Base-by-base conservation (phyloP, 1,284 basidiomycete genomes). In the Phenoliferia sp. region DNA sequence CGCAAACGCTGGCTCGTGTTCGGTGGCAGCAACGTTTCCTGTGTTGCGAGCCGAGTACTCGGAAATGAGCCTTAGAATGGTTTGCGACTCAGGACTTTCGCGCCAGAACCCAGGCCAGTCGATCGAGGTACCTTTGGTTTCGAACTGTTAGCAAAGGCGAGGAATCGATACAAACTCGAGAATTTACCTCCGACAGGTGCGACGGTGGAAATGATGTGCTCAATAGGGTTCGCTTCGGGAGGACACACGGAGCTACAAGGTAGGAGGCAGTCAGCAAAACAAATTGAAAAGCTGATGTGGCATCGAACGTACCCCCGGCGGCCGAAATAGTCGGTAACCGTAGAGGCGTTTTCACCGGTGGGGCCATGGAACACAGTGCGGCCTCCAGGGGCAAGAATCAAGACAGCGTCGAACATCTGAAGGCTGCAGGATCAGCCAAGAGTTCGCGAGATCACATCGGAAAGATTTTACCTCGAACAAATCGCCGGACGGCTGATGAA, bases 251-350 rank as follows among this genome's bases (percentile, higher is more conserved):
- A 67, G 54, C 69, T 63, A 28, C 56, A 9, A 54, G n/a, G 9
- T 12, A 26, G 22, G 9, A 26, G n/a, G 10, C n/a, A 10, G n/a
- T 10, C 52, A 12, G 10, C 9, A 35, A 10, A n/a, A 32, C 58
- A 60, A 22, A 12, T 44, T 44, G 22, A 12, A 44, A n/a, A 1
- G 17, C n/a, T 4, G n/a, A 4, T 31, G 6, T 29, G 9, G 54
- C 7, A 31, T 7, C 7, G 19, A 17, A 19, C 44, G 32, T 39
- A 36, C 57, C 36, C 50, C 65, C 82, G 80, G 16, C 77, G 76
- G 56, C 80, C 82, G 69, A 86, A 83, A 77, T 86, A 86, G 19
- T 80, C 79, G 61, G 82, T 79, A n/a, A 85, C 76, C 19, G 81
- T 78, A 28, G 78, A 72, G 2, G 82, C 82, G 73, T 85, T 83